Evolutionary conservation across 306 rosid species (phyloP).

Genomic region (Lablab purpureus): DNA sequence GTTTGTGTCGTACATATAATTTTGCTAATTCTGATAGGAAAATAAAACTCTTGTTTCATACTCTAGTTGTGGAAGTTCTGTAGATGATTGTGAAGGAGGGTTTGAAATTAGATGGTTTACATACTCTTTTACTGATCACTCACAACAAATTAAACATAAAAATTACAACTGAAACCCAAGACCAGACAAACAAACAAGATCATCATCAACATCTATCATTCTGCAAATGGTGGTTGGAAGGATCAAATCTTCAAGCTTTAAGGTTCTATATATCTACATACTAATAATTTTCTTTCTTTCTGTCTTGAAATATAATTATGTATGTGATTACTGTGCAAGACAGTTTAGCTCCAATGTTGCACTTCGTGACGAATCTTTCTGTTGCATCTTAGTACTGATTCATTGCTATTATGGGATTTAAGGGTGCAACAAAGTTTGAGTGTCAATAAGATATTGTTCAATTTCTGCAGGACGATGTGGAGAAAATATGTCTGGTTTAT

Average conservation of each 20-base stretch:
- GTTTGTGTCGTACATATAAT: not conserved
- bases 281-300: not conserved
- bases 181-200: too few relatives aligned
- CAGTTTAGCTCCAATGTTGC: conserved; percentile 17
- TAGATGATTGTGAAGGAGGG: conserved; percentile 30
- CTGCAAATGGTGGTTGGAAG: too few relatives aligned
- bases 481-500: conserved; percentile 67
- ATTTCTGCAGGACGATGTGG: conserved; percentile 69
- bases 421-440: conserved; percentile 30
- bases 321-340: conserved; percentile 6
- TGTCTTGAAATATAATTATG: conserved; percentile 19
- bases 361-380: conserved; percentile 30
- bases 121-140: not conserved
- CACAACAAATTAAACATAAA: too few relatives aligned
- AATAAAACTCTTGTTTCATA: not conserved
- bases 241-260: too few relatives aligned
- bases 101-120: conserved; percentile 23
- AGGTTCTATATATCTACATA: too few relatives aligned
- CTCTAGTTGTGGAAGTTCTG: conserved; percentile 2
- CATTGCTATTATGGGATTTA: conserved; percentile 37
- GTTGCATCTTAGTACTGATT: not conserved
- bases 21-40: conserved; percentile 19
- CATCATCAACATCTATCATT: too few relatives aligned
- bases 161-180: too few relatives aligned
- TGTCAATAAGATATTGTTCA: conserved; percentile 38